Base-by-base conservation (phyloP, 2,329 filamentous ascomycete species). In the Calonectria hawksworthii region DNA sequence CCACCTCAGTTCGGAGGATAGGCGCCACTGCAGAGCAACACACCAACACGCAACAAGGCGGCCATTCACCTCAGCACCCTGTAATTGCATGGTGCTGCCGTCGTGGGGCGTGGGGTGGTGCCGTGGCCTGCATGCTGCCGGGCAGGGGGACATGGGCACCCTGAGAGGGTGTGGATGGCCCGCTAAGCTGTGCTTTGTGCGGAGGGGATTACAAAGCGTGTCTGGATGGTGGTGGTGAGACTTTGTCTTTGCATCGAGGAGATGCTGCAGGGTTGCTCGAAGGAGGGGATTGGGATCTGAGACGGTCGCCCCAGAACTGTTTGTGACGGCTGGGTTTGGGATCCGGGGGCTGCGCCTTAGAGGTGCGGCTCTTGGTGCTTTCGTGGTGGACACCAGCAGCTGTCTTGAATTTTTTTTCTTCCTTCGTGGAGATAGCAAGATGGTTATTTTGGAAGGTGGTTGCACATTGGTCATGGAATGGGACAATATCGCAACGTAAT, bases 31-130 rank as follows among this genome's bases (percentile, higher is more conserved):
- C 54, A 61, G 41, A 70, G 54, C 67, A 38, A 63, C 34, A 38
- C 32, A 44, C 66, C 23, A 59, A 68, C 66, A 18, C 18, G 36
- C 63, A 72, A 30, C 51, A 30, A 30, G 38, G 61, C 38, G 38
- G 28, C 44, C 26, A 18, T 41, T 50, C 21, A n/a, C 59, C 52
- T 56, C 67, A 51, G 50, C 63, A 72, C 50, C 61, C 32, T 70
- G 68, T 38, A 23, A 61, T 32, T 69, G 54, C 74, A 77, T 74
- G 68, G 68, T 68, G 68, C 61, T 70, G 64, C 64, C 61, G 68
- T 66, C 73, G 67, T 75, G 70, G 74, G 70, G 74, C 70, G 72
- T 76, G 72, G 74, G 75, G 74, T 76, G 59, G 73, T 77, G 75
- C 72, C 30, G 68, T 68, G 69, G 68, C 51, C 51, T 69, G 74